Evolutionary conservation across 257 asterid species (phyloP).

Genomic region (Catharanthus roseus): DNA sequence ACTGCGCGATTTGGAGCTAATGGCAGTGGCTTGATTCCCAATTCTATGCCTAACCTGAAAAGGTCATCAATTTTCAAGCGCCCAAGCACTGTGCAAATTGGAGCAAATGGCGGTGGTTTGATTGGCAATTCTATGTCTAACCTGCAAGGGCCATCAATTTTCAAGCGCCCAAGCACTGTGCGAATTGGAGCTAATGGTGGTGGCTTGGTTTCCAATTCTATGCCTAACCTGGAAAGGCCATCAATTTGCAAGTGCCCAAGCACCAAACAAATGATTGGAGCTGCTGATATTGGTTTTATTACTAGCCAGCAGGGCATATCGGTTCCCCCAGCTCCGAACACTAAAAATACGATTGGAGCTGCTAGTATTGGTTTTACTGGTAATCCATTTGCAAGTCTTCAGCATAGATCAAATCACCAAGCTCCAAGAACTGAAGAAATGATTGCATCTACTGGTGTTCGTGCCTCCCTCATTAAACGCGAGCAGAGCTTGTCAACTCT

Average conservation of each 20-base stretch:
- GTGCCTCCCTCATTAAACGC: background rate
- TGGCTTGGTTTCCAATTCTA: background rate
- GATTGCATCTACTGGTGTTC: background rate
- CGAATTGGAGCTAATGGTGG: slow-evolving; percentile 5
- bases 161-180: background rate
- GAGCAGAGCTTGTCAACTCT: slow-evolving; percentile 4
- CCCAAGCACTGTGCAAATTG: slow-evolving; percentile 5
- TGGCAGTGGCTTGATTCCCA: background rate
- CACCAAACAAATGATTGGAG: background rate
- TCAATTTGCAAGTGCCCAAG: background rate
- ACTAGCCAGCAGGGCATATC: background rate
- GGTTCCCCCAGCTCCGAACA: background rate
- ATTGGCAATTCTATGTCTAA: no score
- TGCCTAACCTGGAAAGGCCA: background rate
- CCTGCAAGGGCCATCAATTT: background rate
- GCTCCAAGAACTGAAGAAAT: slow-evolving; percentile 4
- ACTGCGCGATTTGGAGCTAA: slow-evolving; percentile 1
- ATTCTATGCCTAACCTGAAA: no score
- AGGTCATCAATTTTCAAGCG: no score
- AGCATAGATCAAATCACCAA: background rate
- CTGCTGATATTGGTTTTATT: slow-evolving; percentile 2
- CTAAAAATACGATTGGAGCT: background rate
- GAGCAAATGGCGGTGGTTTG: background rate
- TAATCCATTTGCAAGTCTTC: background rate
- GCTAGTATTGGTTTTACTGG: background rate